phyloP scores from a whole-genome alignment of 768 basidiomycete species.

The Amanita subjunquillea region DNA sequence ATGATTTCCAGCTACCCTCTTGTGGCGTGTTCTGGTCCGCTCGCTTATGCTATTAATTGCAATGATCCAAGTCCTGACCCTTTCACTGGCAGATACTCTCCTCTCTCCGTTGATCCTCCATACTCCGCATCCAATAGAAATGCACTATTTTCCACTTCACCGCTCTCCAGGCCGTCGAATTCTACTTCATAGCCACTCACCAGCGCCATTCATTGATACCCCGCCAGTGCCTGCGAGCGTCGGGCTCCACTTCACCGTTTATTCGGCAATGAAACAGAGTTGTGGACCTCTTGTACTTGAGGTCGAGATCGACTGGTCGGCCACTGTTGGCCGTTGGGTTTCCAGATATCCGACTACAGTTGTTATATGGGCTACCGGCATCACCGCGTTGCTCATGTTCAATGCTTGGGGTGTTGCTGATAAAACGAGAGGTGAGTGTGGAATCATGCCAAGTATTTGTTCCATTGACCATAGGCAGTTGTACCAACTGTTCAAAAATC shows the following conservation, averaged over 20 bases:
- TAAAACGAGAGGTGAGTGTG: slow-evolving; percentile 14
- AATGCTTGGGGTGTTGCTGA: slow-evolving; percentile 35
- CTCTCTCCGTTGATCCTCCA: slow-evolving; percentile 63
- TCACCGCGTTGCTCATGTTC: slow-evolving; percentile 51
- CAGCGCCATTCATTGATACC: slow-evolving; percentile 56
- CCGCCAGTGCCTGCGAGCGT: slow-evolving; percentile 13
- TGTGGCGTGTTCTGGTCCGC: not conserved
- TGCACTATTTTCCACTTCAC: slow-evolving; percentile 54
- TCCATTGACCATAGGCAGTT: slow-evolving; percentile 17
- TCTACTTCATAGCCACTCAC: slow-evolving; percentile 58
- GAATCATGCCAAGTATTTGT: not conserved
- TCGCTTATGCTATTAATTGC: not conserved
- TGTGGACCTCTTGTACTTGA: slow-evolving; percentile 38
- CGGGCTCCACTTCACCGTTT: slow-evolving; percentile 47
- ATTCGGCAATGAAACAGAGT: slow-evolving; percentile 37
- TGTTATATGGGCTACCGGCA: slow-evolving; percentile 63
- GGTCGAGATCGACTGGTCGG: slow-evolving; percentile 60
- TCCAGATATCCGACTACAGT: slow-evolving; percentile 68
- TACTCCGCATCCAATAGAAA: slow-evolving; percentile 46
- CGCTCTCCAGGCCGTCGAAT: slow-evolving; percentile 24
- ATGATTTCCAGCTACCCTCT: not conserved
- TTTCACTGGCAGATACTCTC: slow-evolving; percentile 29
- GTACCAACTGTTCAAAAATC: slow-evolving; percentile 43
- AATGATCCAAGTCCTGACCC: slow-evolving; percentile 4
- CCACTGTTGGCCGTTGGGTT: slow-evolving; percentile 60